Evolutionary conservation across 75 land plant species (phyloP).

Genomic region (Larix kaempferi): DNA sequence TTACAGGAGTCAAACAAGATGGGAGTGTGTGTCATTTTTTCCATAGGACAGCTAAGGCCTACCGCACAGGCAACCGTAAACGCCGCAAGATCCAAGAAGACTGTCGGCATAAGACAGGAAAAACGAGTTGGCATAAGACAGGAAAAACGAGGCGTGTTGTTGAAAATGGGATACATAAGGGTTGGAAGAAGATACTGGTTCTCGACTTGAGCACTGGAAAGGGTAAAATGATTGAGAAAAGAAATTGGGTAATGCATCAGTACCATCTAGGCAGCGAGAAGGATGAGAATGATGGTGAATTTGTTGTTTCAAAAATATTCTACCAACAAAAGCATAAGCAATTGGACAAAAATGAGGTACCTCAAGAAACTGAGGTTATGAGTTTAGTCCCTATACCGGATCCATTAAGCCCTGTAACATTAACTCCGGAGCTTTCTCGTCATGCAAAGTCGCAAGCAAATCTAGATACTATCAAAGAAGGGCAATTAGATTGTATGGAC

Average conservation of each 20-base stretch:
- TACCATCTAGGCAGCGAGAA: slow-evolving; percentile 81
- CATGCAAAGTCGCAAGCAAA: slow-evolving; percentile 17
- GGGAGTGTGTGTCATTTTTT: slow-evolving; percentile 77
- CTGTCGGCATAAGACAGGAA: no score
- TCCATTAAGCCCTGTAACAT: slow-evolving; percentile 36
- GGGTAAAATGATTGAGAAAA: slow-evolving; percentile 74
- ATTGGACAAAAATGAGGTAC: slow-evolving; percentile 28
- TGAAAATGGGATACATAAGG: slow-evolving; percentile 56
- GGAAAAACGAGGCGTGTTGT: slow-evolving; percentile 80
- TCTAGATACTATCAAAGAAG: slow-evolving; percentile 9
- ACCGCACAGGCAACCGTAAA: slow-evolving; percentile 80
- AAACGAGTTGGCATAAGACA: slow-evolving; percentile 95
- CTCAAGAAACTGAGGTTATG: slow-evolving; percentile 15
- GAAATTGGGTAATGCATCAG: slow-evolving; percentile 99
- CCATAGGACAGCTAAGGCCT: slow-evolving; percentile 80
- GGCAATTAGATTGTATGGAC: neutral
- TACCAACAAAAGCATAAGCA: slow-evolving; percentile 68
- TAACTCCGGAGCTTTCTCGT: slow-evolving; percentile 36
- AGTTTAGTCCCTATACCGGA: slow-evolving; percentile 17
- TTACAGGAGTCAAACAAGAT: slow-evolving; percentile 72
- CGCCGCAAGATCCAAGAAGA: slow-evolving; percentile 79
- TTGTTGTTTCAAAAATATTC: slow-evolving; percentile 78
- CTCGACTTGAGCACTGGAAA: slow-evolving; percentile 42
- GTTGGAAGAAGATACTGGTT: slow-evolving; percentile 94
- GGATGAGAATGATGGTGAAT: slow-evolving; percentile 81